Evolutionary conservation across 1,284 basidiomycete genomes (phyloP).

Genomic region (Leccinum angustisporum): DNA sequence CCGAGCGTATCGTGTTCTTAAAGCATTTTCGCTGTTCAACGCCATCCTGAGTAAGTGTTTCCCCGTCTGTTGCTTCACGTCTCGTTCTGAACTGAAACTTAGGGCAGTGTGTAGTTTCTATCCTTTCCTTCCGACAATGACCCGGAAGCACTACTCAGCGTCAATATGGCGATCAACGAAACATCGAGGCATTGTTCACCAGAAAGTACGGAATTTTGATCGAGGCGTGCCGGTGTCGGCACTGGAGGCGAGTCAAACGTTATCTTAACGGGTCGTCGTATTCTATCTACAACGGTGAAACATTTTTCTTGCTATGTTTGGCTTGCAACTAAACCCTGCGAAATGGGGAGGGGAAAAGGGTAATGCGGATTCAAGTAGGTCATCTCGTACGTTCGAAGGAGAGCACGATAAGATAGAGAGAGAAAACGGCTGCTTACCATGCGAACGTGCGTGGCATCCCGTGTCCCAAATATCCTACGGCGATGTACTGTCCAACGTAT

Average conservation of each 20-base stretch:
- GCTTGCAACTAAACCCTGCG: too few species aligned
- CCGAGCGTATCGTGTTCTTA: conserved; percentile 77
- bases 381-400: background rate
- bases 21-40: conserved; percentile 76
- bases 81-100: conserved; percentile 16
- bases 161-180: too few species aligned
- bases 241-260: too few species aligned
- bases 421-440: conserved; percentile 35
- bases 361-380: background rate
- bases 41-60: conserved; percentile 57
- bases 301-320: too few species aligned
- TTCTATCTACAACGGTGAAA: too few species aligned
- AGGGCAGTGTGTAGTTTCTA: conserved; percentile 55
- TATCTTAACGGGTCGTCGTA: too few species aligned
- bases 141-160: conserved; percentile 55
- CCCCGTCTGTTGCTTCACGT: conserved; percentile 10
- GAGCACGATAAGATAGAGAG: background rate
- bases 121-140: conserved; percentile 58
- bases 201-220: too few species aligned
- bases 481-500: conserved; percentile 66
- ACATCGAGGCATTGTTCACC: too few species aligned
- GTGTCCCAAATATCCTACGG: conserved; percentile 76
- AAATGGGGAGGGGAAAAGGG: too few species aligned
- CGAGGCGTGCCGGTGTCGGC: too few species aligned
- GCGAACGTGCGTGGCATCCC: conserved; percentile 79